Evolutionary conservation across 495 filamentous ascomycete species (phyloP).

Genomic region (Lichina pygmaea): DNA sequence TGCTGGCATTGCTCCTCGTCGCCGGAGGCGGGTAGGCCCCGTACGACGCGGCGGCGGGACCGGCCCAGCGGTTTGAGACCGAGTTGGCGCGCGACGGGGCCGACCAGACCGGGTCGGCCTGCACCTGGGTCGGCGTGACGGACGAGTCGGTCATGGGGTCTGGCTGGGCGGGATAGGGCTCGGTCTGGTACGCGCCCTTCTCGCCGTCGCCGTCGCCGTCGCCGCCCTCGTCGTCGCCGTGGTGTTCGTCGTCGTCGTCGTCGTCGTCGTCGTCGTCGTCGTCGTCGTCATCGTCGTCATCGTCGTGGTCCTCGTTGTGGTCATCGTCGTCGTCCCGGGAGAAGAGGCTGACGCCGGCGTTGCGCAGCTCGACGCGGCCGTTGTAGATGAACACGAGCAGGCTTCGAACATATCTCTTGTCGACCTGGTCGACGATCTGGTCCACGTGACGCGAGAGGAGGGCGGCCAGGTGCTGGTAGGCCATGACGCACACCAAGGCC

Average conservation of each 20-base stretch:
- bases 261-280: not conserved
- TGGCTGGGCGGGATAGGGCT: too few species aligned
- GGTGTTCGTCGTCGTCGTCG: not conserved
- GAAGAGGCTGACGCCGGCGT: constrained; percentile 14
- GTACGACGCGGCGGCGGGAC: not conserved
- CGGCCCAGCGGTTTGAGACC: too few species aligned
- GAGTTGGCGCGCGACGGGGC: too few species aligned
- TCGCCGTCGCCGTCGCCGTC: not conserved
- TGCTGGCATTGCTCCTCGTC: not conserved
- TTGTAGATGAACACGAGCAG: constrained; percentile 59
- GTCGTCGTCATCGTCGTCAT: not conserved
- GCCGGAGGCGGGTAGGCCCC: not conserved
- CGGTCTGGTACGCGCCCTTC: not conserved
- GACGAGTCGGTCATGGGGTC: too few species aligned
- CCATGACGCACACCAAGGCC: constrained; percentile 41
- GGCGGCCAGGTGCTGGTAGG: constrained; percentile 47
- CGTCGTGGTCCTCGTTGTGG: not conserved
- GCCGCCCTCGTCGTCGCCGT: not conserved
- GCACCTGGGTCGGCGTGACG: too few species aligned
- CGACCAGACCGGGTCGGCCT: too few species aligned
- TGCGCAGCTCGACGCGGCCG: constrained; percentile 48
- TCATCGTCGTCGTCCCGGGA: constrained; percentile 8
- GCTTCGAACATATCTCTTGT: constrained; percentile 55
- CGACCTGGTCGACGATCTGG: constrained; percentile 40
- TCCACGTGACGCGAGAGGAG: constrained; percentile 41